These are phyloP conservation scores for Zygoascus sp. DNA, from an alignment of 1,139 yeast species.

Conservation along the genomic window DNA sequence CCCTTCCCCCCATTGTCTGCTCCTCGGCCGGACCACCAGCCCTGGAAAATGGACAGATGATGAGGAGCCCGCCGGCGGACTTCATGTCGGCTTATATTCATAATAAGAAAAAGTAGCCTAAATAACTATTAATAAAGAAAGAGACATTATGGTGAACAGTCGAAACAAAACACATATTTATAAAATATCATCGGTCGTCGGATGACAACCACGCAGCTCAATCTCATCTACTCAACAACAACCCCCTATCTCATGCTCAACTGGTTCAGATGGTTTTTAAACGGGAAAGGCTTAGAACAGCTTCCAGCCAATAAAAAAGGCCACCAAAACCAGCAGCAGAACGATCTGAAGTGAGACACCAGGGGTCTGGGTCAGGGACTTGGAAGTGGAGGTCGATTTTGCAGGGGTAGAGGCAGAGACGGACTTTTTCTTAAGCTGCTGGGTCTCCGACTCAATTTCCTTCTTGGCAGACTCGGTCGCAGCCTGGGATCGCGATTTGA, in stretches of 20 bases:
- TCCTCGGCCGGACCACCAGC: no score
- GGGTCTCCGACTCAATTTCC: conserved; percentile 22
- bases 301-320: conserved; percentile 60
- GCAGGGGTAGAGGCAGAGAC: conserved; percentile 20
- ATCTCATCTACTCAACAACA: background rate
- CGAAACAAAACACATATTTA: background rate
- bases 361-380: conserved; percentile 19
- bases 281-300: no score
- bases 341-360: conserved; percentile 54
- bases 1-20: no score
- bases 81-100: conserved; percentile 1
- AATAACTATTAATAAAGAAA: background rate
- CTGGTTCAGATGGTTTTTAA: background rate
- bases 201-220: background rate
- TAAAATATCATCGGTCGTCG: no score
- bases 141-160: background rate
- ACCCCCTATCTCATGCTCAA: background rate
- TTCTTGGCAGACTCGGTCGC: conserved; percentile 22
- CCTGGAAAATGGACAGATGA: no score
- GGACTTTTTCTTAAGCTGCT: conserved; percentile 22
- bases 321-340: conserved; percentile 47
- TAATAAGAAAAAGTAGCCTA: conserved; percentile 7
- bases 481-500: conserved; percentile 5
- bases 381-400: background rate
- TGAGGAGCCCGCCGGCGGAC: no score